These are phyloP conservation scores for Amaranthus tricolor DNA, from an alignment of 179 eudicot species.

Conservation along the genomic window DNA sequence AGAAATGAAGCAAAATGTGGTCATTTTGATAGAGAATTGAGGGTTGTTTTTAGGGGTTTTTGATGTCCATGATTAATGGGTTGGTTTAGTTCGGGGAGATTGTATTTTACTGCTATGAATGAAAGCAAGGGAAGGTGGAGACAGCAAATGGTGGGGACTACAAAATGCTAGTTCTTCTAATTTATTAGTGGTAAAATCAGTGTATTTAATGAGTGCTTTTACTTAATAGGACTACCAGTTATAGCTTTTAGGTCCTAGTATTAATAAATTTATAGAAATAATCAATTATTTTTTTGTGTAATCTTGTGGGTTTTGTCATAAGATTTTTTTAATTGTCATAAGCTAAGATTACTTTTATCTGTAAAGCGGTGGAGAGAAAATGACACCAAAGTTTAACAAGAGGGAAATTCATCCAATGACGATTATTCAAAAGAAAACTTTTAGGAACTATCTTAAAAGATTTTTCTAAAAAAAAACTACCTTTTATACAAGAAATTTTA, in stretches of 20 bases:
- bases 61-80: constrained; percentile 3
- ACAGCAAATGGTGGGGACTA: constrained; percentile 27
- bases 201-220: neutral
- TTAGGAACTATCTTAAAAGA: too few relatives aligned
- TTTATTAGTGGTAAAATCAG: constrained; percentile 1
- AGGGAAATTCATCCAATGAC: neutral
- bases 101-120: neutral
- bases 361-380: constrained; percentile 10
- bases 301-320: constrained; percentile 8
- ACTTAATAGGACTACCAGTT: neutral
- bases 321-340: neutral
- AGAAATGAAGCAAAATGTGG: constrained; percentile 19
- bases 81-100: neutral
- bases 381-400: neutral
- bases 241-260: too few relatives aligned
- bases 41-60: neutral
- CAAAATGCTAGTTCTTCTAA: neutral
- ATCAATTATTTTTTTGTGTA: neutral
- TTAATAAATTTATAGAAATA: too few relatives aligned
- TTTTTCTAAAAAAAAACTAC: too few relatives aligned
- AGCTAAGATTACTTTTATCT: neutral
- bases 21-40: constrained; percentile 24
- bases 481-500: too few relatives aligned
- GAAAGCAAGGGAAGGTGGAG: constrained; percentile 15
- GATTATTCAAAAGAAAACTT: neutral